Evolutionary conservation across 2,329 filamentous ascomycete genomes (phyloP), one percentile per base, ranked within the genome.

Genomic region (Exophiala spinifera): DNA sequence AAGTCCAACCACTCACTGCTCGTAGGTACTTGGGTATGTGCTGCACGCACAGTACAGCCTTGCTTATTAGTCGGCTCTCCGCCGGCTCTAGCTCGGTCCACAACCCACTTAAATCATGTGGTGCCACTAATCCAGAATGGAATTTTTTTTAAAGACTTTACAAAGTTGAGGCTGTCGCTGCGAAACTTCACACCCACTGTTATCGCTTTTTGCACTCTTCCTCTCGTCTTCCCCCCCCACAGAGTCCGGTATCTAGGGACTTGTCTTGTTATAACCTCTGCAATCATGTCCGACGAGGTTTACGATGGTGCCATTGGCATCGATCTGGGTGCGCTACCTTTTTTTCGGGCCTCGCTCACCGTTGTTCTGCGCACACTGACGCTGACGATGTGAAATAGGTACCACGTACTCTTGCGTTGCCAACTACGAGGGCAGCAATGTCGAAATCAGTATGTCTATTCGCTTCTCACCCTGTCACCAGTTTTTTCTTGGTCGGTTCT

Each of bases 261-360:
- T 28, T 50, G 25, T 42, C 10, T 31, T 23, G 14, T 28, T 34
- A 37, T 10, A 17, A 31, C 28, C 28, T 31, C 28, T 31, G 10
- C 28, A 50, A 57, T 46, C 74, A 96, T 96, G 92, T 86, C 89
- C 76, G 91, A 96, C 77, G 92, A 96, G 86, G 86, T 95, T 71
- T 99, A 97, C 78, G 94, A 99, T 76, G 94, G 94, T 88, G 94
- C 94, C 85, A 90, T 97, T 81, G 94, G 94, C 86, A 99, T 99
- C 82, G 94, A 99, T 87, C 85, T 99, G 81, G 94, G 92, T 95
- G 81, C 28, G 53, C 34, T 40, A 6, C 33, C 31, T 14, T 42
- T 37, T 20, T 44, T n/a, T 44, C n/a, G 28, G 7, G n/a, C n/a
- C 14, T 39, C 33, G 55, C 51, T 60, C 51, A 53, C 65, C 68